A percentile compares a stretch with the other conserved stretches of the same genome.
phyloP scores from a whole-genome alignment of 352 stramenopile species.

The Phytophthora sansomeana region DNA sequence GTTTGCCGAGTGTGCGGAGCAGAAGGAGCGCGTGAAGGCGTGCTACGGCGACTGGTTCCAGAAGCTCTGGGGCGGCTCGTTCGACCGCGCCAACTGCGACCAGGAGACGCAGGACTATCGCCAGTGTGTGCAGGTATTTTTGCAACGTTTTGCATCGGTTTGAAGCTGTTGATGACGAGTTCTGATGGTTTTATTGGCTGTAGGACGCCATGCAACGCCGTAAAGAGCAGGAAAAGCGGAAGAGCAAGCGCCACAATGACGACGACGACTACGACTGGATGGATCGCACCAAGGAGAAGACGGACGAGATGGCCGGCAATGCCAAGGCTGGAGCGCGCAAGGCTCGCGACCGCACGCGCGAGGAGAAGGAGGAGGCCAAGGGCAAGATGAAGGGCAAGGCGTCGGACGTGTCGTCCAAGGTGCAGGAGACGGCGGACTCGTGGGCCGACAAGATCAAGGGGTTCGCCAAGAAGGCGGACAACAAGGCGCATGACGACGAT shows the following conservation, averaged over 20 bases:
- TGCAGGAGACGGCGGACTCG: slow-evolving; percentile 48
- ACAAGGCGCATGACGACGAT: slow-evolving; percentile 33
- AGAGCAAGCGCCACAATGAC: slow-evolving; percentile 11
- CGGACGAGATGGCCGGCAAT: slow-evolving; percentile 36
- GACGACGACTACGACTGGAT: slow-evolving; percentile 58
- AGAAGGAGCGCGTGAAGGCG: slow-evolving; percentile 81
- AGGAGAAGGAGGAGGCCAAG: slow-evolving; percentile 46
- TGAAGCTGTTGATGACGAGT: no score
- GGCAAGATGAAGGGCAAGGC: slow-evolving; percentile 38
- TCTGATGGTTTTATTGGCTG: not conserved
- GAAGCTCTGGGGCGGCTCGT: slow-evolving; percentile 70
- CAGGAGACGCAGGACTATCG: slow-evolving; percentile 77
- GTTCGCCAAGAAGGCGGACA: slow-evolving; percentile 45
- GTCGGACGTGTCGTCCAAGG: slow-evolving; percentile 44
- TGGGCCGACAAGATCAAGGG: slow-evolving; percentile 45
- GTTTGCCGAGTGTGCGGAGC: slow-evolving; percentile 75
- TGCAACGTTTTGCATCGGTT: not conserved
- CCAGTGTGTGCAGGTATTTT: slow-evolving; percentile 66
- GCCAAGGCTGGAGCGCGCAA: slow-evolving; percentile 41
- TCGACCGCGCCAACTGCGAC: slow-evolving; percentile 71
- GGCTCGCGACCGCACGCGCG: slow-evolving; percentile 27
- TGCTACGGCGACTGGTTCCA: slow-evolving; percentile 90
- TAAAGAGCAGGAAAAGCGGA: slow-evolving; percentile 37
- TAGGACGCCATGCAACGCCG: slow-evolving; percentile 60
- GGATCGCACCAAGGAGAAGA: slow-evolving; percentile 55